Base-by-base conservation (phyloP, 495 filamentous ascomycete genomes). In the Aspergillus conjunctus region DNA sequence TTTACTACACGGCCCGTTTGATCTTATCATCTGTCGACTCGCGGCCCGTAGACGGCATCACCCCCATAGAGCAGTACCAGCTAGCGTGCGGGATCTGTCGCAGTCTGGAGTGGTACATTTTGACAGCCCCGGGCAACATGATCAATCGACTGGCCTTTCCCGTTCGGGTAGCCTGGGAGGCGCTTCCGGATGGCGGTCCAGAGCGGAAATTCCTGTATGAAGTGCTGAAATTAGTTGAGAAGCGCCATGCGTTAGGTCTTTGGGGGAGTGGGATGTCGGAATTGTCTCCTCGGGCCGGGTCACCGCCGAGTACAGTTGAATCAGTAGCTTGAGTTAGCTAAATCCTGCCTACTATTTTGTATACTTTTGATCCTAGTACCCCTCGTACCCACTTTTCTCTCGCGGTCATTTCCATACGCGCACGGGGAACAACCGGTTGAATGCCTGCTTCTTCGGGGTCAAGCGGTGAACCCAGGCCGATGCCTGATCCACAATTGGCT, bases 71-170 rank as follows among this genome's bases (percentile, higher is more conserved):
- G 37, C 73, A 77, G 51, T 80, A 80, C 31, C 67, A 68, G 1
- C 60, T 78, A 6, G 77, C 66, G 3, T 80, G 77, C 49, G 72
- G 68, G 2, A 78, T 80, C 54, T 76, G 72, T 44, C 77, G 76
- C n/a, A 70, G 71, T 12, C 56, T 77, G 15, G 73, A 77, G 51
- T 78, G 66, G 62, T 80, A 78, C 53, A 74, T 80, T 11, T 58
- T 71, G 4, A 76, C 64, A 7, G 69, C 76, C 0, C 73, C 74
- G 0, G 76, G 77, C 0, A 78, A 78, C 53, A 78, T 80, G 77
- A 78, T 80, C 58, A 80, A 78, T 56, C 76, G 77, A 0, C 72
- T 80, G n/a, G 76, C 74, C 0, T 78, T 80, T 37, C 66, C 76
- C 0, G 72, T 73, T 7, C 71, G 77, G 3, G 76, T 80, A 1